Evolutionary conservation across 2,329 filamentous ascomycete species (phyloP), one percentile per base, ranked within the genome.

Genomic region (Laburnicola sp.): DNA sequence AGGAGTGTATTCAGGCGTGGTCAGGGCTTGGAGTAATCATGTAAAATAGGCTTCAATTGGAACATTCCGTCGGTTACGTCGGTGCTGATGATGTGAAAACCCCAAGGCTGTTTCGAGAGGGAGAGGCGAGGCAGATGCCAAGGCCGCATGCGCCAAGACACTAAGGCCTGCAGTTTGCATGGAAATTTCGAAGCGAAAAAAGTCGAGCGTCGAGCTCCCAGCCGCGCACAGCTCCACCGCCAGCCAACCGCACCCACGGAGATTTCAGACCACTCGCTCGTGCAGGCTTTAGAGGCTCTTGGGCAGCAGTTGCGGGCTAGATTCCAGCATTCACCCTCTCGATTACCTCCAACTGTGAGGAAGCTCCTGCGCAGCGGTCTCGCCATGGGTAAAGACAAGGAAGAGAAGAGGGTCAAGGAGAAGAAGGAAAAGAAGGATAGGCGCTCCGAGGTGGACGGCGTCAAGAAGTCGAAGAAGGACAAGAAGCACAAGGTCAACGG

Each of bases 401-500:
- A 68, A 47, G 72, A 73, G 58, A 73, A 72, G 64, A 74, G 69
- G 61, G 51, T 69, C 42, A 72, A 73, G 68, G 73, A 75, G 47
- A 77, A 76, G 70, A 81, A 75, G 57, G 76, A 76, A 60, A 81
- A 89, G 81, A 87, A 88, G 78, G 85, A 89, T 63, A 88, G 88
- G 83, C 83, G 75, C 56, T 62, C 70, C 27, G 71, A 74, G 56
- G 62, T 58, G 21, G 71, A 74, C 35, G 71, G 70, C 56, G 65
- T 73, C 11, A 64, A 66, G 50, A 74, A 74, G 69, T 70, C 69
- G 45, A 88, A 89, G 78, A 87, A 78, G 69, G 79, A 82, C 37
- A 89, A 89, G 81, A 87, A 88, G 78, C 82, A 86, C 64, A 87
- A 88, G 81, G 56, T 54, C 53, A 63, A 68, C 5, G 78, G 78